Percentiles rank a stretch among this genome's conserved stretches.
These are phyloP conservation scores for Zymoseptoria brevis DNA, from an alignment of 2,329 filamentous ascomycete genomes.

Conservation along the genomic window DNA sequence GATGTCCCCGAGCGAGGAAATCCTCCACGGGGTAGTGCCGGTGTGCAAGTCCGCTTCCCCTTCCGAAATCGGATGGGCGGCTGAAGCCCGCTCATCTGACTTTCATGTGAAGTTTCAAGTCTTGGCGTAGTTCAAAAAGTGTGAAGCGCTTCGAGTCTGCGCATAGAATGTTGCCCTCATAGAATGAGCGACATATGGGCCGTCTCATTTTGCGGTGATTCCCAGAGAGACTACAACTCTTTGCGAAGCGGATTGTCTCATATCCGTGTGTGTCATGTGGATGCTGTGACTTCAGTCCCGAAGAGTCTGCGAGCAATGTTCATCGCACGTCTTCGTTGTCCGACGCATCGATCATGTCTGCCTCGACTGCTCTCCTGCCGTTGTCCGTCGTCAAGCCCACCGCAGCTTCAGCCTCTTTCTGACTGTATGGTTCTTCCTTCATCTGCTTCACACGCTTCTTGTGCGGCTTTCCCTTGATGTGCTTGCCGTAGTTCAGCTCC, in stretches of 20 bases:
- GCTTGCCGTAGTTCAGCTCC: conserved; percentile 64
- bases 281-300: background rate
- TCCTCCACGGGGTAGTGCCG: background rate
- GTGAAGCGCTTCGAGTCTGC: background rate
- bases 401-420: conserved; percentile 77
- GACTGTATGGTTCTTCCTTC: conserved; percentile 75
- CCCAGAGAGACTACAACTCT: too few relatives aligned
- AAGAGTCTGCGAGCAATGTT: background rate
- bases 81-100: background rate
- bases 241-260: too few relatives aligned
- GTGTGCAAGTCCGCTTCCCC: background rate
- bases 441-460: conserved; percentile 83
- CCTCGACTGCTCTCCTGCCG: conserved; percentile 32
- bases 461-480: conserved; percentile 83
- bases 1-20: background rate
- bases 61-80: background rate
- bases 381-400: conserved; percentile 66
- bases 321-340: conserved; percentile 14
- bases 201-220: background rate
- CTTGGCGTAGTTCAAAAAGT: background rate
- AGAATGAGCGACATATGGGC: background rate
- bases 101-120: background rate
- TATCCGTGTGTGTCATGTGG: too few relatives aligned
- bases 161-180: background rate
- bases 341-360: conserved; percentile 24